Conservation (phyloP, 202 grass and related monocot species). For the Musa balbisiana region DNA sequence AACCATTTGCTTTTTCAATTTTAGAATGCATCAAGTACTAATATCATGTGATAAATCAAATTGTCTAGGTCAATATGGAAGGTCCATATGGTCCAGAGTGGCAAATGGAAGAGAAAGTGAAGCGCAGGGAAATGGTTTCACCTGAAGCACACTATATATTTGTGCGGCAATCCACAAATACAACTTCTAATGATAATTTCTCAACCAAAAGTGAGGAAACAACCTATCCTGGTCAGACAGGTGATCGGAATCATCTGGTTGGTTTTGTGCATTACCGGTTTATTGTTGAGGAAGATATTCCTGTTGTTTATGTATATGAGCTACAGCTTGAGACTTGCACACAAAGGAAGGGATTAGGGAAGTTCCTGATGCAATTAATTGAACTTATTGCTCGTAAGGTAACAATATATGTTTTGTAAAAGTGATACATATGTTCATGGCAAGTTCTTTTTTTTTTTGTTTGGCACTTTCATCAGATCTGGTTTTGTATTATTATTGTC, state of each 20-base stretch:
- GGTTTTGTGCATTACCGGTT: constrained; percentile 86
- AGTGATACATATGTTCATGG: neutral
- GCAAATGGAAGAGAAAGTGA: constrained; percentile 79
- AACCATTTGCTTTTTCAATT: neutral
- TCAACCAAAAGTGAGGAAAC: constrained; percentile 18
- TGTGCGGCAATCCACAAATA: constrained; percentile 22
- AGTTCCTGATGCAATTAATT: constrained; percentile 71
- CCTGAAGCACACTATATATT: constrained; percentile 69
- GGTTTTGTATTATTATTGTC: neutral
- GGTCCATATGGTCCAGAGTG: constrained; percentile 58
- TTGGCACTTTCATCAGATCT: neutral
- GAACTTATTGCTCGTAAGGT: constrained; percentile 82
- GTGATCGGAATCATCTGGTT: constrained; percentile 32
- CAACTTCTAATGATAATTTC: constrained; percentile 1
- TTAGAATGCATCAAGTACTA: neutral
- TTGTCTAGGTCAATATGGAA: constrained; percentile 64
- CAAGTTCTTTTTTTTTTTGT: neutral
- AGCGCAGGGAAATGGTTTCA: constrained; percentile 54
- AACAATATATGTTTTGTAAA: constrained; percentile 17
- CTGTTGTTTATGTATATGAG: constrained; percentile 86
- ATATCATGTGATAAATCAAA: constrained; percentile 4
- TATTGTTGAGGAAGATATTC: constrained; percentile 75
- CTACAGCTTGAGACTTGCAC: constrained; percentile 60
- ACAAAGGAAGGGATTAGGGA: constrained; percentile 68
- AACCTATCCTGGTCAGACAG: constrained; percentile 4